Percentiles rank a stretch among this genome's conserved stretches.
These are phyloP conservation scores for Serendipita sp. DNA, from an alignment of 768 basidiomycete species.

Conservation along the genomic window DNA sequence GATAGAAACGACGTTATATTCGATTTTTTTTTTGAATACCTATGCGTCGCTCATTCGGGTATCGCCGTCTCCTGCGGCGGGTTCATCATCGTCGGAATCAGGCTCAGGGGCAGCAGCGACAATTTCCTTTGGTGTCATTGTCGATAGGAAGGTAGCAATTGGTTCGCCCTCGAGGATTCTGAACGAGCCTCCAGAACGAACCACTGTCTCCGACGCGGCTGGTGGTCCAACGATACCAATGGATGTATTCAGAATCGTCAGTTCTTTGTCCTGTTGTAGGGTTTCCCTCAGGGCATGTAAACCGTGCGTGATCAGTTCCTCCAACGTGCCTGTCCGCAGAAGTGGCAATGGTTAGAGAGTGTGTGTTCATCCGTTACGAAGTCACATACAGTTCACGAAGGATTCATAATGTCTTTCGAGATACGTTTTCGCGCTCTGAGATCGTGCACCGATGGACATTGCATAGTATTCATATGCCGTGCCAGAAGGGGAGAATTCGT, in stretches of 20 bases:
- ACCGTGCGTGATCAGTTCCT: constrained; percentile 83
- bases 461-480: constrained; percentile 97
- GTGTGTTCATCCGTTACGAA: not conserved
- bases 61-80: constrained; percentile 44
- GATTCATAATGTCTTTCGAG: constrained; percentile 84
- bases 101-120: constrained; percentile 16
- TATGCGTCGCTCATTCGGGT: constrained; percentile 59
- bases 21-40: no score
- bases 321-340: constrained; percentile 44
- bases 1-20: no score
- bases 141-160: constrained; percentile 56
- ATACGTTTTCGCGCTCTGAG: constrained; percentile 97
- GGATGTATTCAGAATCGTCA: constrained; percentile 84
- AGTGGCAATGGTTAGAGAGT: not conserved
- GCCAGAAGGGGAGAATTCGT: constrained; percentile 95
- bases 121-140: constrained; percentile 56
- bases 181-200: constrained; percentile 44
- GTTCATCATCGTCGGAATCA: constrained; percentile 23
- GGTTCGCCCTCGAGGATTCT: constrained; percentile 74
- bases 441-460: constrained; percentile 95
- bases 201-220: constrained; percentile 38
- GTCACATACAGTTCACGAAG: constrained; percentile 63
- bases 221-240: constrained; percentile 79
- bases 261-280: constrained; percentile 94
- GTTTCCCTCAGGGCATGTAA: constrained; percentile 91